Base-by-base conservation (phyloP, 2,329 filamentous ascomycete genomes). In the Paramyrothecium sp. region DNA sequence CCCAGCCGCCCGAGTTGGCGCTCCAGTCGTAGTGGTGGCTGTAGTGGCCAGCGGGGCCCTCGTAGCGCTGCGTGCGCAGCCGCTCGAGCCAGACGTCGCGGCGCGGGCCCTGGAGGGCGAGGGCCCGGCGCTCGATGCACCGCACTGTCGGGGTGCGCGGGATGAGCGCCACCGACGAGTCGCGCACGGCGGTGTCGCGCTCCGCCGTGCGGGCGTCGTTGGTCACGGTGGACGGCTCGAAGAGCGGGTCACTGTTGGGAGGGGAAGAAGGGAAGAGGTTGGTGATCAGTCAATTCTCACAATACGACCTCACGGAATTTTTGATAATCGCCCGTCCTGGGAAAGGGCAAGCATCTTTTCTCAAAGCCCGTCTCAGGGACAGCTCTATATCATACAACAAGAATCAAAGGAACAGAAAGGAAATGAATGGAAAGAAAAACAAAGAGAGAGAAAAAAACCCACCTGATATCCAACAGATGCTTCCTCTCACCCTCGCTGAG, bases 21-120 rank as follows among this genome's bases (percentile, higher is more conserved):
- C 75, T 79, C 80, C 80, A 84, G 71, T 84, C 81, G 60, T 80
- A 83, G 66, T 84, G 81, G 58, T 82, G 80, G 47, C 69, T 70
- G 66, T 84, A 84, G 67, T 83, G 81, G 1, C 80, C 80, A 5
- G 71, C 74, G 1, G 73, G 67, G 26, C 26, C 26, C 0, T 60
- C 60, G 61, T 84, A 84, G 26, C 77, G 74, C 69, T 84, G 81
- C 22, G 79, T 79, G 34, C 81, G 76, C 53, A 83, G 71, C 3
- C 79, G 73, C 66, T 84, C 81, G 60, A 83, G 63, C 78, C 78
- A 84, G 17, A 81, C 67, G 54, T 83, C 78, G 44, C 75, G 71
- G n/a, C 77, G 75, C 80, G 80, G 83, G 62, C 81, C 81, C 65
- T 84, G 81, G 48, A 84, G 66, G 3, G 74, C 72, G 38, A 72